Evolutionary conservation across 2,329 filamentous ascomycete species (phyloP).

Genomic region (Penicillium frequentans): DNA sequence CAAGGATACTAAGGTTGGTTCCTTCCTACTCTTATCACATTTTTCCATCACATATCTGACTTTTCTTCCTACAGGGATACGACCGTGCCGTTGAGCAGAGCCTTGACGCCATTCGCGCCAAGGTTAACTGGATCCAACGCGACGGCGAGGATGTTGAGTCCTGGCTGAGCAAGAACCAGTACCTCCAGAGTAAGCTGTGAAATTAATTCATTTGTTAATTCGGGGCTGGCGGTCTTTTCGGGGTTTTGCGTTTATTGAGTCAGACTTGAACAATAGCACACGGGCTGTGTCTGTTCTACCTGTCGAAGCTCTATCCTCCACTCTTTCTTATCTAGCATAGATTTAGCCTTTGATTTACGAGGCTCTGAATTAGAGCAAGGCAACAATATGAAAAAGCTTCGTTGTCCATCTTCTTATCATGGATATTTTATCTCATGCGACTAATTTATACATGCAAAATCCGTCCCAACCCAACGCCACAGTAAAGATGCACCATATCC

Average conservation of each 20-base stretch:
- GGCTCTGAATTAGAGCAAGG: neutral
- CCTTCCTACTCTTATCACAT: neutral
- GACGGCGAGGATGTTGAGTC: conserved; percentile 74
- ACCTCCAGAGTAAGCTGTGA: conserved; percentile 45
- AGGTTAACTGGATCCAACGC: conserved; percentile 76
- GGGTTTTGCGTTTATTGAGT: neutral
- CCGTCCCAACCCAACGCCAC: neutral
- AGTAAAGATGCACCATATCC: neutral
- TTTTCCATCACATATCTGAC: neutral
- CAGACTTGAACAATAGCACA: neutral
- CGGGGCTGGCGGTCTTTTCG: neutral
- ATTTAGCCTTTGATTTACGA: neutral
- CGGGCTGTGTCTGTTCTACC: neutral
- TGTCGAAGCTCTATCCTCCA: neutral
- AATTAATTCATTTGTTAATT: neutral
- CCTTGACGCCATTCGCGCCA: conserved; percentile 78
- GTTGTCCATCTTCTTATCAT: neutral
- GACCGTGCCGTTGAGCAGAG: conserved; percentile 89
- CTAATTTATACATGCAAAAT: neutral
- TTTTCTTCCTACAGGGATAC: conserved; percentile 56
- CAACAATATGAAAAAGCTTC: neutral
- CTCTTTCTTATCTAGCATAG: neutral
- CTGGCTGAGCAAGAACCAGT: conserved; percentile 69
- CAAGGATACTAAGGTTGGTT: conserved; percentile 71
- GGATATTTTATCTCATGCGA: neutral